Percentiles rank a stretch among this genome's conserved stretches.
phyloP scores from a whole-genome alignment of 176 grass and related monocot species.

The Juncus inflexus region DNA sequence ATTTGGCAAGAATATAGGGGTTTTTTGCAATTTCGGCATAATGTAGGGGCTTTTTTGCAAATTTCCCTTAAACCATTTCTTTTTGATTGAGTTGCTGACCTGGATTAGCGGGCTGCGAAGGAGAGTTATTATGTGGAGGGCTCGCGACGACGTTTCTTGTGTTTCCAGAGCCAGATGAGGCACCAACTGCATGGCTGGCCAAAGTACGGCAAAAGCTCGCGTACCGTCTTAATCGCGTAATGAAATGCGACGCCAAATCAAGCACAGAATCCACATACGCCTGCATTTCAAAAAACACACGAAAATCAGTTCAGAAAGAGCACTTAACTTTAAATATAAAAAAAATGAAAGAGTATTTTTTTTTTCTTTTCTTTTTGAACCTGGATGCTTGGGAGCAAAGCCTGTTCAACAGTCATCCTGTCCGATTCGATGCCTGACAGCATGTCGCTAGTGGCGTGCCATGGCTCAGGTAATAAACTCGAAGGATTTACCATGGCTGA shows the following conservation, averaged over 20 bases:
- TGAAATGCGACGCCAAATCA: conserved; percentile 98
- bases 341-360: too few species aligned
- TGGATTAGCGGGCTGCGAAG: conserved; percentile 68
- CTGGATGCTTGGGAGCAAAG: conserved; percentile 78
- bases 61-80: background rate
- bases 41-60: background rate
- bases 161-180: conserved; percentile 73
- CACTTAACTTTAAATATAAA: conserved; percentile 20
- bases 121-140: conserved; percentile 70
- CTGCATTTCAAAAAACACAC: conserved; percentile 38
- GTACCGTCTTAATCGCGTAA: conserved; percentile 89
- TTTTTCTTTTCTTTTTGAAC: conserved; percentile 29
- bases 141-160: conserved; percentile 82
- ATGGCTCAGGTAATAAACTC: conserved; percentile 84
- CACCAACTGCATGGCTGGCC: conserved; percentile 94
- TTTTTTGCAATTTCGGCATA: too few species aligned
- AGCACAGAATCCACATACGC: conserved; percentile 95
- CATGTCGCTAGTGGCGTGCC: conserved; percentile 79
- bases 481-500: conserved; percentile 90
- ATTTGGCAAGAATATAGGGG: too few species aligned
- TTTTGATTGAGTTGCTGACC: conserved; percentile 35
- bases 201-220: conserved; percentile 98
- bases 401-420: conserved; percentile 88
- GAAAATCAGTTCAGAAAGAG: conserved; percentile 27
- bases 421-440: conserved; percentile 84